Base-by-base conservation (phyloP, 352 stramenopile species). In the Lagenidium sp. region DNA sequence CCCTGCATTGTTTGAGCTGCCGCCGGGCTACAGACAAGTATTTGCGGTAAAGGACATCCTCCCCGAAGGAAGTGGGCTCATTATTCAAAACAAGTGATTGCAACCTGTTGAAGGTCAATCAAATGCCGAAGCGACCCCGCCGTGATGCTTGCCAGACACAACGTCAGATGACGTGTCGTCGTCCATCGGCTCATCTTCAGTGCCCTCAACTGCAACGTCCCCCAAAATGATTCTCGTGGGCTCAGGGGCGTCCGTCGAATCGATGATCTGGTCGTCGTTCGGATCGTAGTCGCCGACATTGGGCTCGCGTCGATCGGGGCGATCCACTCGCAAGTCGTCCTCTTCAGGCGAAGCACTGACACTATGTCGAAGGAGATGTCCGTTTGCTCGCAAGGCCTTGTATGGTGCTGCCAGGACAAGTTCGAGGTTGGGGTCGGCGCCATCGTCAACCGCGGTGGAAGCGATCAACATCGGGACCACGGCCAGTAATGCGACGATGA, bases 1-100 rank as follows among this genome's bases (percentile, higher is more conserved):
- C 40, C 37, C 60, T 0, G 38, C 53, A 3, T 58, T 84, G 13
- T 88, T 88, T 45, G 55, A 75, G 21, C 65, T 88, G 36, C 72
- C 72, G 7, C 45, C 42, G 3, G 61, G 53, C 23, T 88, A 82
- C 42, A 42, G 60, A 6, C 63, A 75, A 52, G 76, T 88, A 21
- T 22, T 19, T 4, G 19, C 44, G 2, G 20, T 60, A 34, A 60
- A 60, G 24, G 52, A 60, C n/a, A 51, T 60, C n/a, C 28, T 60
- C 1, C 45, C 52, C 2, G 15, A n/a, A n/a, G n/a, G n/a, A n/a
- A n/a, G n/a, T n/a, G n/a, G n/a, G n/a, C n/a, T n/a, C n/a, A n/a
- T n/a, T n/a, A n/a, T n/a, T n/a, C n/a, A n/a, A n/a, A n/a, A n/a
- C n/a, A n/a, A n/a, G n/a, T n/a, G n/a, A n/a, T n/a, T n/a, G n/a